Evolutionary conservation across 176 grass and related monocot species (phyloP), one percentile per base, ranked within the genome.

Genomic region (Puya raimondii): DNA sequence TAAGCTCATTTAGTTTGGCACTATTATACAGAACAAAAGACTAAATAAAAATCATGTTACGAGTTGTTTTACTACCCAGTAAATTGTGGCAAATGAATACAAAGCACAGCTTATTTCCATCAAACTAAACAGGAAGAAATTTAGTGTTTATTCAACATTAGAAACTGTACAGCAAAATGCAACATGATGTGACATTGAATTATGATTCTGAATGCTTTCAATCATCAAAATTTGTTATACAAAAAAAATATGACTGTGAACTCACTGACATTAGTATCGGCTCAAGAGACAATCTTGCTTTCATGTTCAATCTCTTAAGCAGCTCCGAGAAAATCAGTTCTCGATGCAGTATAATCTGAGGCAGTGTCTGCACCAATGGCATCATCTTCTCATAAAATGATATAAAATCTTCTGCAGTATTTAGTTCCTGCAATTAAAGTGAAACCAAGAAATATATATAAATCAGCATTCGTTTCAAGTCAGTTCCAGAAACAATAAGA

Each of bases 331-430:
- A 87, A 48, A 96, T 76, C 23, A 78, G 87, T 73, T 92, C 93
- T 51, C 79, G 71, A 57, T 92, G 89, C 64, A 96, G 81, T 23
- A 96, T 81, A 67, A 96, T 86, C 79, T 96, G 93, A n/a, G 93
- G 86, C 53, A 96, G 58, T 26, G 93, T 96, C 73, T 96, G 93
- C 15, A 90, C 93, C 70, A 96, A 65, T 9, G 86, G 93, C 71
- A 85, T 81, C 76, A 87, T 85, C 79, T 91, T 79, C 10, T 90
- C 84, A 23, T 96, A 96, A 86, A 89, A 83, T 2, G 89, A 87
- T 59, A 96, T 92, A 73, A 96, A 96, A 47, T 87, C 88, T 22
- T 87, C 93, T 20, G 89, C 86, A 13, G 89, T 96, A 79, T 92
- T 92, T 23, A 96, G 64, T 70, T 96, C 93, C 93, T 96, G 73